Conservation (phyloP, 83 land plant genomes). For the Thuja plicata region DNA sequence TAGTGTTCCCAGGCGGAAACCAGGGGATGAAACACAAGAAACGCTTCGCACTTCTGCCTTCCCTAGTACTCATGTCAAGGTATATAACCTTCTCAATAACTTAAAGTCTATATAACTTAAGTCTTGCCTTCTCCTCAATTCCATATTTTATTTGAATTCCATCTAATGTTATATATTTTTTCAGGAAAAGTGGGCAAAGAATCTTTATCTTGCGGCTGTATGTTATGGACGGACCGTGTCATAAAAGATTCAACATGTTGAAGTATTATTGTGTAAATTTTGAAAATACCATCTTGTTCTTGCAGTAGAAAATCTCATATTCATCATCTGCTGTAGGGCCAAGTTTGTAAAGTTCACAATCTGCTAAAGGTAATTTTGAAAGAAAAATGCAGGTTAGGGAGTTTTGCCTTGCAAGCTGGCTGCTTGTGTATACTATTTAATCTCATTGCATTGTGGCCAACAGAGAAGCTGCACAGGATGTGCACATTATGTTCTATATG, state of each 20-base stretch:
- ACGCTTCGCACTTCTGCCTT: slow-evolving; percentile 25
- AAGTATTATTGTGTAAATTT: slow-evolving; percentile 8
- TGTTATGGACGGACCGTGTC: slow-evolving; percentile 14
- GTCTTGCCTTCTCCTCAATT: background rate
- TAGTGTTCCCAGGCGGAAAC: slow-evolving; percentile 35
- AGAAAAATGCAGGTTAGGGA: background rate
- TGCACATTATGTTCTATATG: background rate
- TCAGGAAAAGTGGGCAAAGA: slow-evolving; percentile 15
- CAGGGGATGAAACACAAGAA: slow-evolving; percentile 27
- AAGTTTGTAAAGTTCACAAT: slow-evolving; percentile 3
- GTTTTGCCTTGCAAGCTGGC: slow-evolving; percentile 13
- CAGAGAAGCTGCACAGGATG: background rate
- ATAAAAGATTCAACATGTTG: background rate
- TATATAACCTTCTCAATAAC: no score
- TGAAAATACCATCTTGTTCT: slow-evolving; percentile 9
- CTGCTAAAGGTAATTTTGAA: slow-evolving; percentile 9
- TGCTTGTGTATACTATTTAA: slow-evolving; percentile 9
- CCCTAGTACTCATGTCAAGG: slow-evolving; percentile 40
- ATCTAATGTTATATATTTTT: background rate
- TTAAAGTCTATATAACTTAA: background rate
- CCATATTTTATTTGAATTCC: background rate
- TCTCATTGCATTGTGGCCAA: background rate
- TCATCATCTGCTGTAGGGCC: slow-evolving; percentile 6
- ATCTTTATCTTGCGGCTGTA: slow-evolving; percentile 11
- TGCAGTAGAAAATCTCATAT: background rate